A percentile compares a stretch with the other conserved stretches of the same genome.
phyloP scores from a whole-genome alignment of 2,329 filamentous ascomycete species.

The Amylocarpus encephaloides region DNA sequence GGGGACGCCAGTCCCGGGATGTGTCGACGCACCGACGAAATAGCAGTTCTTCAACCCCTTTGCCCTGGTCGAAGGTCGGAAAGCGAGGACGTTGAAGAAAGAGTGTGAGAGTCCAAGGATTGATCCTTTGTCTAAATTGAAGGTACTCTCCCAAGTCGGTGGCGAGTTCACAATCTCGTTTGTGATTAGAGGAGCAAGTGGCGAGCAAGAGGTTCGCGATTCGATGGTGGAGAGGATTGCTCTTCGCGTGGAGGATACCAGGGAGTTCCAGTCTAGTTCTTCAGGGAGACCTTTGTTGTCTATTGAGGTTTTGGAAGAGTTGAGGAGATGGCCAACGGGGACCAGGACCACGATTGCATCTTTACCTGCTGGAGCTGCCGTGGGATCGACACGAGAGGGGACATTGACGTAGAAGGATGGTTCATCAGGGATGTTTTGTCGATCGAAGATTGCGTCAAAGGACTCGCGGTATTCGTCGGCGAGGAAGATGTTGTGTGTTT shows the following conservation, averaged over 20 bases:
- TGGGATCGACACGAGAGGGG: conserved; percentile 60
- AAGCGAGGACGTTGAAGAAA: conserved; percentile 67
- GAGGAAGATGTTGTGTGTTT: conserved; percentile 71
- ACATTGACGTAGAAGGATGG: conserved; percentile 76
- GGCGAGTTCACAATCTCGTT: conserved; percentile 64
- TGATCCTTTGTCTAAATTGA: conserved; percentile 70
- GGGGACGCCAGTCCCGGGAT: conserved; percentile 70
- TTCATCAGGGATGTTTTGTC: conserved; percentile 58
- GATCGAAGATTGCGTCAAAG: conserved; percentile 72
- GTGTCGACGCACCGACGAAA: conserved; percentile 69
- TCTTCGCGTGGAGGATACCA: conserved; percentile 52
- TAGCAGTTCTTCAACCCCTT: conserved; percentile 46
- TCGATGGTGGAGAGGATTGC: conserved; percentile 57
- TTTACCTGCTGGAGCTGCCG: conserved; percentile 57
- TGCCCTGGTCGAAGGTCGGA: conserved; percentile 51
- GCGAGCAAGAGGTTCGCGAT: conserved; percentile 50
- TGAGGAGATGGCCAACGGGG: conserved; percentile 61
- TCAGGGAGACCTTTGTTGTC: conserved; percentile 19
- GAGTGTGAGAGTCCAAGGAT: conserved; percentile 66
- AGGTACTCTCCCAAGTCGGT: conserved; percentile 54
- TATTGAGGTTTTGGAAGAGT: conserved; percentile 34
- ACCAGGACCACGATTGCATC: conserved; percentile 66
- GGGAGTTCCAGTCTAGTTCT: conserved; percentile 53
- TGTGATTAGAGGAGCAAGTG: conserved; percentile 32
- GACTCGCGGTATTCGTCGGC: conserved; percentile 65